These are phyloP conservation scores for Parascedosporium putredinis DNA, from an alignment of 2,329 filamentous ascomycete genomes.

Conservation along the genomic window DNA sequence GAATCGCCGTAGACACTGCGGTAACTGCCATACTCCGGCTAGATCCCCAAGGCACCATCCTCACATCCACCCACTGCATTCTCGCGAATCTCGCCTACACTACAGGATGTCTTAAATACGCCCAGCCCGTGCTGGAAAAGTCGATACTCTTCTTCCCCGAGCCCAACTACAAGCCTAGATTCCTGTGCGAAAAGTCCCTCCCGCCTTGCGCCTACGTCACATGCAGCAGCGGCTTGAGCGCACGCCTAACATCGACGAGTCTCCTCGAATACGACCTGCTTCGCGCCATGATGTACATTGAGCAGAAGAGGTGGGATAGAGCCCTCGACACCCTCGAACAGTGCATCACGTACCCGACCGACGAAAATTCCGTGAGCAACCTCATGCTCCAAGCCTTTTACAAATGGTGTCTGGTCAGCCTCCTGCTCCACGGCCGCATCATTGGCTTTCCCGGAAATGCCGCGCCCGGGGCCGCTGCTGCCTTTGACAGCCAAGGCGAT, in stretches of 20 bases:
- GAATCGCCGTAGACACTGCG: constrained; percentile 33
- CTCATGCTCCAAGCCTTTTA: constrained; percentile 86
- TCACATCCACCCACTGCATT: constrained; percentile 52
- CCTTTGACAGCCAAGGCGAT: constrained; percentile 36
- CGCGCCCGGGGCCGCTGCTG: neutral
- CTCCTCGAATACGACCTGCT: constrained; percentile 60
- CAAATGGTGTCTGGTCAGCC: constrained; percentile 72
- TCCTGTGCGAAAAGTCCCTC: constrained; percentile 35
- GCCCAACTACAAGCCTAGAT: constrained; percentile 25
- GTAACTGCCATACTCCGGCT: constrained; percentile 49
- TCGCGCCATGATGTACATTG: constrained; percentile 55
- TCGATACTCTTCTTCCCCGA: constrained; percentile 56
- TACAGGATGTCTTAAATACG: constrained; percentile 39
- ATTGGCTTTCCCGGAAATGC: neutral
- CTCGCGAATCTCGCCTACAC: constrained; percentile 50
- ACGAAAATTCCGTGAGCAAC: constrained; percentile 54
- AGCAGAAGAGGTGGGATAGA: constrained; percentile 48
- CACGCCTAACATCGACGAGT: constrained; percentile 36
- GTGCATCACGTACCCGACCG: constrained; percentile 56
- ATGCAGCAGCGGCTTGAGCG: constrained; percentile 44
- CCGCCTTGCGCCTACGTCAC: constrained; percentile 49
- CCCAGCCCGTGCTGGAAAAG: constrained; percentile 52
- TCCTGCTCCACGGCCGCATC: constrained; percentile 56
- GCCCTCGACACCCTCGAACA: constrained; percentile 53
- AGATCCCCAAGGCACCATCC: constrained; percentile 54